Base-by-base conservation (phyloP, 2,329 filamentous ascomycete species). In the Waltergamsia citrina region DNA sequence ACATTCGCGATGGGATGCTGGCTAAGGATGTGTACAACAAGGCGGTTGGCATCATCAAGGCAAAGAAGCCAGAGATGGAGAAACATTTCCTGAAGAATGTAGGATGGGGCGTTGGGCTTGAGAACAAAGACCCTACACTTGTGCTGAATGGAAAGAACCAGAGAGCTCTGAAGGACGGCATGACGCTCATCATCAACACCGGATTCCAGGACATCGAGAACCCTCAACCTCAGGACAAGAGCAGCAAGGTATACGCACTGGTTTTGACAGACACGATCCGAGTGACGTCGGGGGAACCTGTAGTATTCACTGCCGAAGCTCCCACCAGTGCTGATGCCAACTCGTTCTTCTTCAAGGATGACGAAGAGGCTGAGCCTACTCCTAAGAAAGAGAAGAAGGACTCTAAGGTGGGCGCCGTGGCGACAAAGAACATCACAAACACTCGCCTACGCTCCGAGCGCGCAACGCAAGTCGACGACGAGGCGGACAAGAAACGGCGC, bases 271-370 rank as follows among this genome's bases (percentile, higher is more conserved):
- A 98, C 58, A 98, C 93, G 1, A 81, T 98, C 29, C 85, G 92
- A 47, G 86, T 95, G 32, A 85, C 82, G 9, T 67, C 74, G 6
- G 63, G 63, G n/a, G 86, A 94, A 33, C 74, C 82, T 1, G 81
- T 87, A 21, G 78, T 95, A 19, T 96, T 98, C 61, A 98, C 92
- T 14, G 87, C 86, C 38, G 88, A 95, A 52, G 88, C 90, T 1
- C 80, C 88, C 3, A 84, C 85, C 19, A 90, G 94, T 51, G 76
- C 94, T 38, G 92, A 96, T 49, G 87, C 87, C 4, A 90, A 90
- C 25, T 94, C 90, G 0, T 98, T 98, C 67, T 96, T 95, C 63
- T 98, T 98, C 68, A 94, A 94, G 53, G 90, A 96, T 46, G 87
- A 94, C 40, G 86, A 94, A 52, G 85, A 93, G 45, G 77, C 85